phyloP scores from a whole-genome alignment of 768 basidiomycete genomes.

The Phaeotremella skinneri region DNA sequence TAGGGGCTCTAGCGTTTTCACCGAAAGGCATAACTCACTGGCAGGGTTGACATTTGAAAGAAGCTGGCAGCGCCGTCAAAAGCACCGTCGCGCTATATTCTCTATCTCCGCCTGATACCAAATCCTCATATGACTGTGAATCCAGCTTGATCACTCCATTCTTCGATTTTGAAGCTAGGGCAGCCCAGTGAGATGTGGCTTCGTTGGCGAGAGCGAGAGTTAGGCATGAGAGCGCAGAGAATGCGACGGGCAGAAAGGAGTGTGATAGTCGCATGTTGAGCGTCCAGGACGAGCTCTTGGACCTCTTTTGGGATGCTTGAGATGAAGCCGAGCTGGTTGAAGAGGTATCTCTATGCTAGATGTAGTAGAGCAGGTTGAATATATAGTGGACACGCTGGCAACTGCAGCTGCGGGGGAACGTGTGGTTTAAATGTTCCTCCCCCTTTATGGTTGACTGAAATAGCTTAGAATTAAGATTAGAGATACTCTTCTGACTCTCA shows the following conservation, averaged over 20 bases:
- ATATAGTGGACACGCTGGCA: background rate
- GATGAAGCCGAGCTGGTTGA: no score
- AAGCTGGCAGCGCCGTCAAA: constrained; percentile 78
- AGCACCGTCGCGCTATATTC: constrained; percentile 85
- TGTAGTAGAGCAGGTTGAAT: background rate
- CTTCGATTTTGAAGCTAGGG: constrained; percentile 64
- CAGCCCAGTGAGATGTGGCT: constrained; percentile 59
- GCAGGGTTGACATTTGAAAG: constrained; percentile 88
- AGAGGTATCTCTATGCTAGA: no score
- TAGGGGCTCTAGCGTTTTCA: background rate
- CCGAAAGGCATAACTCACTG: constrained; percentile 60
- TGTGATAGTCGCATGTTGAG: constrained; percentile 1
- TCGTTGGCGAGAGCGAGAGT: constrained; percentile 29
- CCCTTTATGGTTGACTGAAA: no score
- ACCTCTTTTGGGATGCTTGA: background rate
- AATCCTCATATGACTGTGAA: constrained; percentile 68
- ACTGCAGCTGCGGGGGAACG: background rate
- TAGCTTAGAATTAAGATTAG: background rate
- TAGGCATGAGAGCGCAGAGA: constrained; percentile 14
- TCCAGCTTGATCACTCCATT: constrained; percentile 82
- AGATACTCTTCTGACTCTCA: background rate
- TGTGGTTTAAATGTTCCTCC: background rate
- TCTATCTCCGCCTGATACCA: constrained; percentile 63
- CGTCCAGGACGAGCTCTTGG: background rate
- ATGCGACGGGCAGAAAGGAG: constrained; percentile 4